These are phyloP conservation scores for Xylaria scruposa DNA, from an alignment of 495 filamentous ascomycete genomes.

Conservation along the genomic window DNA sequence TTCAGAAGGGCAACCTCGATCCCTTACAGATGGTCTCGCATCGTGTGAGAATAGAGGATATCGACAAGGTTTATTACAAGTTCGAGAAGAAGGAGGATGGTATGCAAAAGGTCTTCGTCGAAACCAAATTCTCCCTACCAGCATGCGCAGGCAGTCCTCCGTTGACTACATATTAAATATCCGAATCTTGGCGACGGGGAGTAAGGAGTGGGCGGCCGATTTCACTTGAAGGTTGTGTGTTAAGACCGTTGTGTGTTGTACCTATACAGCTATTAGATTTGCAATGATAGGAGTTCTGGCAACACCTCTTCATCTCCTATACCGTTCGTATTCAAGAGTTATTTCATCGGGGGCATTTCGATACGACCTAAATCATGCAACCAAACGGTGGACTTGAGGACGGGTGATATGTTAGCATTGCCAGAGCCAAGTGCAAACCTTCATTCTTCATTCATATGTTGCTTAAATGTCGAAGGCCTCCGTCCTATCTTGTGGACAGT, in stretches of 20 bases:
- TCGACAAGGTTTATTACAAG: slow-evolving; percentile 71
- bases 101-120: slow-evolving; percentile 75
- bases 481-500: neutral
- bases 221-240: neutral
- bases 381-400: neutral
- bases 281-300: neutral
- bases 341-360: neutral
- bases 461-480: neutral
- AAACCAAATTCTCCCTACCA: slow-evolving; percentile 70
- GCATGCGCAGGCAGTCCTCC: slow-evolving; percentile 59
- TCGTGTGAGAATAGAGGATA: slow-evolving; percentile 75
- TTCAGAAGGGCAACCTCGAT: slow-evolving; percentile 73
- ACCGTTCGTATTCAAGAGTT: neutral
- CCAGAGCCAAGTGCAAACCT: neutral
- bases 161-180: slow-evolving; percentile 49
- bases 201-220: neutral
- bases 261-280: neutral
- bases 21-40: slow-evolving; percentile 83
- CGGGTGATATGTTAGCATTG: neutral
- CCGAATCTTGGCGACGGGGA: neutral
- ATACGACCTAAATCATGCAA: neutral
- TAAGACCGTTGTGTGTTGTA: slow-evolving; percentile 1
- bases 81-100: slow-evolving; percentile 73
- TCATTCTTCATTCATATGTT: neutral
- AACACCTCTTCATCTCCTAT: neutral